Percentiles rank a stretch among this genome's conserved stretches.
phyloP scores from a whole-genome alignment of 129 eudicot species.

The Erigeron canadensis region DNA sequence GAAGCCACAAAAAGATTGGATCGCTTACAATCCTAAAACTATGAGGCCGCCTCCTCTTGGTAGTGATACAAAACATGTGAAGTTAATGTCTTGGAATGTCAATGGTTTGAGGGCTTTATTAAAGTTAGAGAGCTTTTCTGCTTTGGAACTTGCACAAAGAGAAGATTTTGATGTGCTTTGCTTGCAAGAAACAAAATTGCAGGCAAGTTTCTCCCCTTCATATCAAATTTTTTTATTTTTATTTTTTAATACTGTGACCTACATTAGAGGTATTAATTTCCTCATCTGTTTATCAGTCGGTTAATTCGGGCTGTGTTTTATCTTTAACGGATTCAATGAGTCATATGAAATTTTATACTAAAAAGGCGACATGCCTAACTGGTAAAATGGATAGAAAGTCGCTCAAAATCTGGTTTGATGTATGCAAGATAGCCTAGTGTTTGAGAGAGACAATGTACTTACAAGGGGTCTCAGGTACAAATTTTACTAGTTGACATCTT shows the following conservation, averaged over 20 bases:
- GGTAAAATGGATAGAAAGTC: neutral
- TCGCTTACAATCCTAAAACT: constrained; percentile 73
- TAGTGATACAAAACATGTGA: constrained; percentile 50
- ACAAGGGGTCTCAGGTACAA: too few relatives aligned
- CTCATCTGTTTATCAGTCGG: neutral
- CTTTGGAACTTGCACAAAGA: constrained; percentile 74
- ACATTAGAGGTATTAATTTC: neutral
- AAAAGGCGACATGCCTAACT: neutral
- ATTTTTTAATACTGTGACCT: neutral
- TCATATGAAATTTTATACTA: neutral
- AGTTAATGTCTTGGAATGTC: constrained; percentile 96
- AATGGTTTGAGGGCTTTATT: constrained; percentile 89
- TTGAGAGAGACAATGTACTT: too few relatives aligned
- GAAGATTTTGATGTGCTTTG: constrained; percentile 93
- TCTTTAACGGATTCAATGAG: neutral
- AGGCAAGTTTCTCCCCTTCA: constrained; percentile 43
- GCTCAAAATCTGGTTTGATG: neutral
- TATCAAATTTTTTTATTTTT: too few relatives aligned
- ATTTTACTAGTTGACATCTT: too few relatives aligned
- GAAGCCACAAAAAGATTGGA: constrained; percentile 94
- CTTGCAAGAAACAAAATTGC: constrained; percentile 96
- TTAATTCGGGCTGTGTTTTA: neutral
- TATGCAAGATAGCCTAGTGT: neutral
- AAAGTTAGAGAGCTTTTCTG: constrained; percentile 66
- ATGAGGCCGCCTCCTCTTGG: constrained; percentile 81